phyloP scores from a whole-genome alignment of 495 filamentous ascomycete genomes.

The Tuber indicum region DNA sequence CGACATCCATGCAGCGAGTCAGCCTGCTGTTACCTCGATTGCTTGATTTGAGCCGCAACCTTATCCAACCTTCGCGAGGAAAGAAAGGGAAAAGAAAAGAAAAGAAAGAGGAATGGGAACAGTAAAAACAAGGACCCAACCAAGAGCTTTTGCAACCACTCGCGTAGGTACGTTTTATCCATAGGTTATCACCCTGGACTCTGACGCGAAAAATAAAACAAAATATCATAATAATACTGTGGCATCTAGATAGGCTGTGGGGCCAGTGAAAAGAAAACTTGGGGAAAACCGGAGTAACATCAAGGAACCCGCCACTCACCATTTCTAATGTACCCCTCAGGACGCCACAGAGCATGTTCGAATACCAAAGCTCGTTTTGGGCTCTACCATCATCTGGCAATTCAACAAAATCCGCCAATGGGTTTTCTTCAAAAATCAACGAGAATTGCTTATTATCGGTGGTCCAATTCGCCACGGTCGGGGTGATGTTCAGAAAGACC shows the following conservation, averaged over 20 bases:
- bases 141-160: not conserved
- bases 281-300: conserved; percentile 11
- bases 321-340: conserved; percentile 88
- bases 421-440: conserved; percentile 93
- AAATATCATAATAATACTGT: not conserved
- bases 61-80: conserved; percentile 12
- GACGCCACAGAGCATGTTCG: conserved; percentile 92
- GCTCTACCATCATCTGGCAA: conserved; percentile 90
- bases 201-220: conserved; percentile 6
- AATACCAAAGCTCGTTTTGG: conserved; percentile 97
- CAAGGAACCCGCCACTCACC: conserved; percentile 50
- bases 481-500: conserved; percentile 97
- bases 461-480: conserved; percentile 89
- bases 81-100: conserved; percentile 11
- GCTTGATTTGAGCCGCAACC: conserved; percentile 34
- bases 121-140: conserved; percentile 4
- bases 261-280: conserved; percentile 16
- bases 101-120: conserved; percentile 16
- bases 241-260: not conserved
- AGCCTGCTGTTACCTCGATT: conserved; percentile 21
- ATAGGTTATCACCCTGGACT: not conserved
- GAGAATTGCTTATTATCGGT: conserved; percentile 95
- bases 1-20: conserved; percentile 30
- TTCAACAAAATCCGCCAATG: conserved; percentile 93
- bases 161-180: conserved; percentile 7